Conservation (phyloP, 2,329 filamentous ascomycete species). For the Aspergillus piperis region DNA sequence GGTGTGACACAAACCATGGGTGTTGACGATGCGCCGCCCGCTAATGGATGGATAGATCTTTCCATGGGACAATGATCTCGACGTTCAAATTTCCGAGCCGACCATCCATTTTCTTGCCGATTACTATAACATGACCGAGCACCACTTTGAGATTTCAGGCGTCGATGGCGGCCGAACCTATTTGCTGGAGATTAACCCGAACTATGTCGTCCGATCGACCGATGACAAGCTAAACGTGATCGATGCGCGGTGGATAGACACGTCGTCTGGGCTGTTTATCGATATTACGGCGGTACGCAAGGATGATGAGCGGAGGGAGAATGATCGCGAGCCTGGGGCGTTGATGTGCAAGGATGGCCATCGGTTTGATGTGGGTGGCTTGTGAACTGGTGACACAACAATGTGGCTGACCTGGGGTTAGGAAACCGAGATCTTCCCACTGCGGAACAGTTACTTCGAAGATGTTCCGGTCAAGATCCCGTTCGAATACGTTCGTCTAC, state of each 20-base stretch:
- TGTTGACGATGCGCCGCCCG: constrained; percentile 1
- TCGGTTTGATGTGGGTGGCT: constrained; percentile 46
- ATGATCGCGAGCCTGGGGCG: constrained; percentile 40
- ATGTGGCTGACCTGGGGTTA: constrained; percentile 16
- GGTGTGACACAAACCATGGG: constrained; percentile 23
- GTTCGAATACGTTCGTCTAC: constrained; percentile 56
- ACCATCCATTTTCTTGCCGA: constrained; percentile 58
- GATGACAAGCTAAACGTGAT: constrained; percentile 57
- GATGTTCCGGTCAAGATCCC: constrained; percentile 56
- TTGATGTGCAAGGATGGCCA: constrained; percentile 62
- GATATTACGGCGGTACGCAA: constrained; percentile 61
- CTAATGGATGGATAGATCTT: constrained; percentile 46
- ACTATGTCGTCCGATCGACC: constrained; percentile 50
- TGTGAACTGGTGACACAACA: constrained; percentile 2
- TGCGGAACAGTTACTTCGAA: constrained; percentile 58
- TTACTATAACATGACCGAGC: constrained; percentile 65
- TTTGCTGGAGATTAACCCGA: constrained; percentile 61
- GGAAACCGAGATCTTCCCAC: constrained; percentile 58
- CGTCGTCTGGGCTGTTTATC: constrained; percentile 60
- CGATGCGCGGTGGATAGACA: constrained; percentile 64
- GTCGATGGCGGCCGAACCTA: constrained; percentile 47
- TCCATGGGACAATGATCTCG: constrained; percentile 64
- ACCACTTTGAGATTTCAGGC: constrained; percentile 48
- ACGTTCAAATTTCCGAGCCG: constrained; percentile 59
- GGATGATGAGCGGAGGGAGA: constrained; percentile 42